Base-by-base conservation (phyloP, 2,329 filamentous ascomycete species). In the Botrytis byssoidea region DNA sequence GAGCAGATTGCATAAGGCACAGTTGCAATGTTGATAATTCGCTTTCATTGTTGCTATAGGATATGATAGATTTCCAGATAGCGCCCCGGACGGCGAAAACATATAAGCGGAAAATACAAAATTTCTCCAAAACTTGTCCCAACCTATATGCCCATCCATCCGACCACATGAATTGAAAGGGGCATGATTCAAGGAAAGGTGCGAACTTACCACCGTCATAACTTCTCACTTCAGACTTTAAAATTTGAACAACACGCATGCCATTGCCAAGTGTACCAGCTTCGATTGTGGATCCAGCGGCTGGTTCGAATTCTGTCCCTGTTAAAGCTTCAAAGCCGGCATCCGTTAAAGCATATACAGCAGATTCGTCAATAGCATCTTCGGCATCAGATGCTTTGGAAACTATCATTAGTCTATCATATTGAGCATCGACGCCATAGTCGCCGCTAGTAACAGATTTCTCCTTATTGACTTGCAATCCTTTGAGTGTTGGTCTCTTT, bases 251-350 rank as follows among this genome's bases (percentile, higher is more conserved):
- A 48, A 98, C 91, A 74, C 94, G 90, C 80, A 89, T 93, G 74
- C 93, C 90, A 70, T 89, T 89, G n/a, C 92, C 92, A 82, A 99
- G 89, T 0, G 92, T 92, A 25, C 93, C 93, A 29, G 96, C 92
- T 77, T 97, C 92, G 65, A 98, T 87, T 0, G 96, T 98, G 46
- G 91, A 89, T 40, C 95, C 96, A 75, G 95, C 93, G 64, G 93
- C 93, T 6, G 92, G 90, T 75, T 99, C 97, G 80, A 98, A 98
- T 79, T 99, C 96, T 0, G 94, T 94, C 57, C 92, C 93, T 51
- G 89, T 89, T 12, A 95, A 86, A 57, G 92, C 89, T 80, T 94
- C 91, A 74, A 97, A 90, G 4, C 90, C 90, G 44, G 90, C 89
- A 1, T 88, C 89, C n/a, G 91, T 92, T 57, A 95, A 85, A 59